Conservation (phyloP, 306 rosid genomes). For the Trichosanthes truncata region DNA sequence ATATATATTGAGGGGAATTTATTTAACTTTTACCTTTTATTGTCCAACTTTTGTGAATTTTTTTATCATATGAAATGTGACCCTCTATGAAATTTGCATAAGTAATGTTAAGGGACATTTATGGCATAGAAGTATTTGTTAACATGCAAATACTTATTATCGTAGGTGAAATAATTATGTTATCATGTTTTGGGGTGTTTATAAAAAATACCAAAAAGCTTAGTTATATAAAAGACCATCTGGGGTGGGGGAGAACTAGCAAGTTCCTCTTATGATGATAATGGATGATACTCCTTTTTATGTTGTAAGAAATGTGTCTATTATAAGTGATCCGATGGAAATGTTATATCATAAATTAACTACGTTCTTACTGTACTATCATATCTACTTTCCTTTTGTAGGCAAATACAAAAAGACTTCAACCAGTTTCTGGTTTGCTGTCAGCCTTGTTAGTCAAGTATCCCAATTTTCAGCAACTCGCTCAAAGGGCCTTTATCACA, state of each 20-base stretch:
- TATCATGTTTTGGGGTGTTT: neutral
- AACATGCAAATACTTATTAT: neutral
- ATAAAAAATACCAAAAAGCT: neutral
- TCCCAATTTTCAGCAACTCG: slow-evolving; percentile 56
- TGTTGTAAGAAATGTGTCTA: neutral
- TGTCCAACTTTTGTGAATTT: neutral
- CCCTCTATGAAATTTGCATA: neutral
- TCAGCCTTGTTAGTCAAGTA: slow-evolving; percentile 70
- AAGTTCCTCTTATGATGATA: neutral
- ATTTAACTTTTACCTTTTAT: neutral
- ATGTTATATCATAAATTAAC: neutral
- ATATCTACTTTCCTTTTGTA: slow-evolving; percentile 21
- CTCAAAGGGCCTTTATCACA: slow-evolving; percentile 70
- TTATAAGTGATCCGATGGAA: neutral
- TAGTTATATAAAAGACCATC: neutral
- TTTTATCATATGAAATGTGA: neutral
- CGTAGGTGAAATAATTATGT: neutral
- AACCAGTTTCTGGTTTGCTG: slow-evolving; percentile 62
- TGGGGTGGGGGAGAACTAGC: neutral
- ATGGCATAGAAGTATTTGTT: neutral
- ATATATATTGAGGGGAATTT: neutral
- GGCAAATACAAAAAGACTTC: slow-evolving; percentile 55
- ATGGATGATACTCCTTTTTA: neutral
- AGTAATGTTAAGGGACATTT: neutral
- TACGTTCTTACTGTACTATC: neutral